Conservation (phyloP, 139 green algal species). For the Monoraphidium neglectum region DNA sequence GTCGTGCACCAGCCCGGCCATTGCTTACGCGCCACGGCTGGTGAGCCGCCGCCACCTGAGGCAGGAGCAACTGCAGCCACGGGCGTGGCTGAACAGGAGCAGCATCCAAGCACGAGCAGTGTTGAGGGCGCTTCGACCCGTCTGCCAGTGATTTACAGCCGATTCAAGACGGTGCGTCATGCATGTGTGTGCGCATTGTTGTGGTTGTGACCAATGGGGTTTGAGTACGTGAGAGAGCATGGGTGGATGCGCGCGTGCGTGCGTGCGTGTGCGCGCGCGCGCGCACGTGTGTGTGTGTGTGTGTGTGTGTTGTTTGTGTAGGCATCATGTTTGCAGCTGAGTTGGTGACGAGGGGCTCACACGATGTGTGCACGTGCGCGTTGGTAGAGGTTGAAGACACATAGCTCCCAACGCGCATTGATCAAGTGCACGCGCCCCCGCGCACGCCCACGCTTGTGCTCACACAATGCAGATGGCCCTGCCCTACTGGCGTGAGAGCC, state of each 20-base stretch:
- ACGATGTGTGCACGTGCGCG: too few relatives aligned
- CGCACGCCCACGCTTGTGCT: too few relatives aligned
- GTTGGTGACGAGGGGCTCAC: too few relatives aligned
- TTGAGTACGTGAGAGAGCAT: not conserved
- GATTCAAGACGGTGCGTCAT: slow-evolving; percentile 55
- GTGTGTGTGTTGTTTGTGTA: not conserved
- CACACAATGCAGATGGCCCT: slow-evolving; percentile 82
- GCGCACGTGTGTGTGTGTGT: not conserved
- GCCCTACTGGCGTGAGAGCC: slow-evolving; percentile 81
- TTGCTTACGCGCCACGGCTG: too few relatives aligned
- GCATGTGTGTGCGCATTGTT: not conserved
- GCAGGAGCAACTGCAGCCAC: too few relatives aligned
- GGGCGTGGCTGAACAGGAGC: too few relatives aligned
- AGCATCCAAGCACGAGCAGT: too few relatives aligned
- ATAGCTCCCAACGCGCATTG: too few relatives aligned
- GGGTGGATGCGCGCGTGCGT: not conserved
- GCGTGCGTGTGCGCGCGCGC: slow-evolving; percentile 1
- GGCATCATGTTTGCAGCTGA: not conserved
- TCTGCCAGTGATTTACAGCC: slow-evolving; percentile 63
- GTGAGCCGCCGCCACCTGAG: too few relatives aligned
- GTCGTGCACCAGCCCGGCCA: too few relatives aligned
- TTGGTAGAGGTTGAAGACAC: too few relatives aligned
- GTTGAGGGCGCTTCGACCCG: slow-evolving; percentile 74
- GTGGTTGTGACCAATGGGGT: not conserved
- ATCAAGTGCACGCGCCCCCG: too few relatives aligned